phyloP scores from a whole-genome alignment of 78 protist genomes.

The Corallochytrium limacisporum region DNA sequence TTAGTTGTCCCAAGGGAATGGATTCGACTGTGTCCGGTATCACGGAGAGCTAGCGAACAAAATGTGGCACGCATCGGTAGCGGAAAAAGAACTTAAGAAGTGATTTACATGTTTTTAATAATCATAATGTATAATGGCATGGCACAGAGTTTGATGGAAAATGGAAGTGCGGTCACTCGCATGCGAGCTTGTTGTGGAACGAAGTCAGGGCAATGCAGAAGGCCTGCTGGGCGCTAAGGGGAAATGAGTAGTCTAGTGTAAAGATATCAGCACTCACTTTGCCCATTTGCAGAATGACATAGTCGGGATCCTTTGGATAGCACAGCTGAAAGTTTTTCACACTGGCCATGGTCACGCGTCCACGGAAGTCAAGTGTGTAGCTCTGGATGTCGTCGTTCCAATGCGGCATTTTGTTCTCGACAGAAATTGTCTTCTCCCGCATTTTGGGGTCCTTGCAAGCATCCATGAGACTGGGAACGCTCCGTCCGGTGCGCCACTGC shows the following conservation, averaged over 20 bases:
- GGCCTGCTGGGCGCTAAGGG: slow-evolving; percentile 37
- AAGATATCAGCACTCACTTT: slow-evolving; percentile 14
- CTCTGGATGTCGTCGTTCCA: slow-evolving; percentile 45
- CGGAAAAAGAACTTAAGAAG: no score
- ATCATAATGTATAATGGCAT: no score
- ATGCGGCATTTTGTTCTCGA: slow-evolving; percentile 30
- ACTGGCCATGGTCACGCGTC: slow-evolving; percentile 58
- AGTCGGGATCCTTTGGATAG: not conserved
- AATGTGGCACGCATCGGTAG: no score
- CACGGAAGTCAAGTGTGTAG: slow-evolving; percentile 56
- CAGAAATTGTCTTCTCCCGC: not conserved
- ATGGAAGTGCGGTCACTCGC: no score
- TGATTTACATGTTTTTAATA: no score
- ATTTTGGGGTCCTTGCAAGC: not conserved
- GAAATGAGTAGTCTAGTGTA: slow-evolving; percentile 39
- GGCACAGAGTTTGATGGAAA: no score
- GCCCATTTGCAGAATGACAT: slow-evolving; percentile 44
- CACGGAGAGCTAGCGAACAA: no score
- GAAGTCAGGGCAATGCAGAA: slow-evolving; percentile 30
- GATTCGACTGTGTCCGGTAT: no score
- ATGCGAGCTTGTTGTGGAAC: slow-evolving; percentile 39
- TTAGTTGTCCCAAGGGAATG: no score
- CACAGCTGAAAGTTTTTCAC: slow-evolving; percentile 76
- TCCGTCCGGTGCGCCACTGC: not conserved
- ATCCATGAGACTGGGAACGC: not conserved